These are phyloP conservation scores for Fusarium liriodendri DNA, from an alignment of 2,329 filamentous ascomycete genomes.

Conservation along the genomic window DNA sequence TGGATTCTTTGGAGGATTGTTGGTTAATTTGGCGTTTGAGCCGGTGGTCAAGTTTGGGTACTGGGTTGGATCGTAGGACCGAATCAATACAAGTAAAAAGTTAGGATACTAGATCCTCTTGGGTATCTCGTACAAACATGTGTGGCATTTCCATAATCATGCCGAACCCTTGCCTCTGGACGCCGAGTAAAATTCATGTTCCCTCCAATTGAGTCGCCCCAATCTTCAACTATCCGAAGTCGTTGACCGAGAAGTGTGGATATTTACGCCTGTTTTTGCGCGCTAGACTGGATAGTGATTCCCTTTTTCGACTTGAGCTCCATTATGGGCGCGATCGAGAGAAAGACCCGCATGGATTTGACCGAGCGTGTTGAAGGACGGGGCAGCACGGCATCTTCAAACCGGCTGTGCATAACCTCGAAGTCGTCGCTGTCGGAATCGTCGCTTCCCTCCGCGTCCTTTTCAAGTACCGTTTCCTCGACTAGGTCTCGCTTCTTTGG, in stretches of 20 bases:
- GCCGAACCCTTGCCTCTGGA: slow-evolving; percentile 6
- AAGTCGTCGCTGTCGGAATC: slow-evolving; percentile 60
- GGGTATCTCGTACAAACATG: slow-evolving; percentile 35
- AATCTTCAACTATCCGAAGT: neutral
- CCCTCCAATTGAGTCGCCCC: neutral
- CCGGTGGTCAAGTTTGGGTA: slow-evolving; percentile 27
- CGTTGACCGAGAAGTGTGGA: neutral
- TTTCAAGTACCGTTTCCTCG: slow-evolving; percentile 56
- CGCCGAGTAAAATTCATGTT: slow-evolving; percentile 7
- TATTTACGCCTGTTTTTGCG: slow-evolving; percentile 37
- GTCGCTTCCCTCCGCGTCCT: slow-evolving; percentile 15
- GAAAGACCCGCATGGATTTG: slow-evolving; percentile 70
- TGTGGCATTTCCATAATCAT: slow-evolving; percentile 1
- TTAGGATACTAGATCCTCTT: slow-evolving; percentile 17
- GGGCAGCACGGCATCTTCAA: slow-evolving; percentile 64
- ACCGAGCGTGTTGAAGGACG: slow-evolving; percentile 57
- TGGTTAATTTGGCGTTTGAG: slow-evolving; percentile 35
- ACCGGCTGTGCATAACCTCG: slow-evolving; percentile 67
- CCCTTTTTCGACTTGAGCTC: slow-evolving; percentile 64
- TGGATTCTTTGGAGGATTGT: slow-evolving; percentile 11
- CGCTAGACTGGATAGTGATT: slow-evolving; percentile 60
- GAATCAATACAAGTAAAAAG: slow-evolving; percentile 30
- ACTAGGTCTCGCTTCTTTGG: slow-evolving; percentile 50
- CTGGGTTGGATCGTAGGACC: slow-evolving; percentile 23
- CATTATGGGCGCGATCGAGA: slow-evolving; percentile 65